A percentile compares a stretch with the other conserved stretches of the same genome.
Evolutionary conservation across 441 rosid genomes (phyloP).

Genomic region (Dalechampia spathulata): DNA sequence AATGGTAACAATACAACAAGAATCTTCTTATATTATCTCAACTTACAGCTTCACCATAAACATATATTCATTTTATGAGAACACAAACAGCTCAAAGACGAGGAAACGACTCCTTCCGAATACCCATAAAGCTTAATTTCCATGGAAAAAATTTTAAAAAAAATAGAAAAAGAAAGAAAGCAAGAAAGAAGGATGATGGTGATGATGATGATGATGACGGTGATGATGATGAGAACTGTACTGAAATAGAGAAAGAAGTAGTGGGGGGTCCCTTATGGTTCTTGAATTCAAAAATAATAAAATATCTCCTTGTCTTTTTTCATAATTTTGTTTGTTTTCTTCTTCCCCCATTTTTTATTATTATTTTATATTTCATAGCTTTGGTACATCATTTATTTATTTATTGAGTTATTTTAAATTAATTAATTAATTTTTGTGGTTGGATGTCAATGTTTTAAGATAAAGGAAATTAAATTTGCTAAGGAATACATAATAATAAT

Average conservation of each 20-base stretch:
- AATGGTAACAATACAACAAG: too few relatives aligned
- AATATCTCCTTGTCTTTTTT: constrained; percentile 51
- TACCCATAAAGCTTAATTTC: neutral
- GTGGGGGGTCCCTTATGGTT: constrained; percentile 18
- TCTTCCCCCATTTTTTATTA: constrained; percentile 15
- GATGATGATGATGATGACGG: constrained; percentile 14
- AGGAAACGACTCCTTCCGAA: constrained; percentile 62
- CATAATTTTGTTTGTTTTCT: constrained; percentile 12
- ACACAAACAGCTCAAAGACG: constrained; percentile 59
- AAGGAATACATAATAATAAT: too few relatives aligned
- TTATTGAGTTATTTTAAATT: too few relatives aligned
- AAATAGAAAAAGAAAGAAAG: neutral
- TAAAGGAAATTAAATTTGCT: too few relatives aligned
- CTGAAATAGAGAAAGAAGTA: neutral
- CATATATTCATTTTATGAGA: too few relatives aligned
- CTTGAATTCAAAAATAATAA: too few relatives aligned
- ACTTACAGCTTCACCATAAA: too few relatives aligned
- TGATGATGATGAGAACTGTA: constrained; percentile 8
- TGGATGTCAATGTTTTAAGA: constrained; percentile 40
- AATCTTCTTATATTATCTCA: too few relatives aligned
- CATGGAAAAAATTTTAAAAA: neutral
- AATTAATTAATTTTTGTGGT: constrained; percentile 34
- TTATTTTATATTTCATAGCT: constrained; percentile 1
- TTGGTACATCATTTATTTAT: too few relatives aligned
- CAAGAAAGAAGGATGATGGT: constrained; percentile 4